Percentiles rank a stretch among this genome's conserved stretches.
Conservation (phyloP, 495 filamentous ascomycete species). For the Hypoxylon fragiforme region DNA sequence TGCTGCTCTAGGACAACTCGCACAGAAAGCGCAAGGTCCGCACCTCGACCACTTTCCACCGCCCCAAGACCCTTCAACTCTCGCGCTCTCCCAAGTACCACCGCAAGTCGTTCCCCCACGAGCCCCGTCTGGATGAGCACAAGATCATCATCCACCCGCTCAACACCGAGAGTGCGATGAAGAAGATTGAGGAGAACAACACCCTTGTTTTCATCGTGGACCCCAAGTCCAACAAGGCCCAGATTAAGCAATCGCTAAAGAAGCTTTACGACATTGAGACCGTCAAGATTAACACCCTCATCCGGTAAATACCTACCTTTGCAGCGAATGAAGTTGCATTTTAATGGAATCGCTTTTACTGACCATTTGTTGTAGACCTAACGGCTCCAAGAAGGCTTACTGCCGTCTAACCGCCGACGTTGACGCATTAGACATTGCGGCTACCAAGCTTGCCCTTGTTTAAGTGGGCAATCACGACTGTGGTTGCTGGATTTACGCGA, state of each 20-base stretch:
- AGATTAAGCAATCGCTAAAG: conserved; percentile 98
- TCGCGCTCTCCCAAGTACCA: conserved; percentile 89
- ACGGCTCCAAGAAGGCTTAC: conserved; percentile 98
- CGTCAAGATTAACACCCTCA: conserved; percentile 98
- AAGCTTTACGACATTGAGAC: conserved; percentile 98
- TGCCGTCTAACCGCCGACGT: conserved; percentile 92
- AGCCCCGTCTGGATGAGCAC: conserved; percentile 88
- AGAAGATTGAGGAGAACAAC: conserved; percentile 99
- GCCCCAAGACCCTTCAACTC: conserved; percentile 74
- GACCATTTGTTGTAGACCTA: conserved; percentile 62
- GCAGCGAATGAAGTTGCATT: too few species aligned
- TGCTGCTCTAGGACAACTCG: conserved; percentile 51
- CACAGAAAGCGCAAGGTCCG: conserved; percentile 93
- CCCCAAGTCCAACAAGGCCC: conserved; percentile 98
- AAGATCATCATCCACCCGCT: conserved; percentile 82
- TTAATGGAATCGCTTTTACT: conserved; percentile 10
- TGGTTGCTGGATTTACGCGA: conserved; percentile 21
- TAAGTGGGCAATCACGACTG: conserved; percentile 52
- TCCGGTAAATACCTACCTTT: conserved; percentile 78
- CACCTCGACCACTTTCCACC: conserved; percentile 93
- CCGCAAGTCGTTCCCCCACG: conserved; percentile 88
- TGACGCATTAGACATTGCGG: conserved; percentile 98
- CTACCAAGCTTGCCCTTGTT: conserved; percentile 97
- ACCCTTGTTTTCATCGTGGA: conserved; percentile 98
- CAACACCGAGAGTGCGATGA: conserved; percentile 99